Evolutionary conservation across 2,329 filamentous ascomycete species (phyloP).

Genomic region (Sclerotinia sclerotiorum): DNA sequence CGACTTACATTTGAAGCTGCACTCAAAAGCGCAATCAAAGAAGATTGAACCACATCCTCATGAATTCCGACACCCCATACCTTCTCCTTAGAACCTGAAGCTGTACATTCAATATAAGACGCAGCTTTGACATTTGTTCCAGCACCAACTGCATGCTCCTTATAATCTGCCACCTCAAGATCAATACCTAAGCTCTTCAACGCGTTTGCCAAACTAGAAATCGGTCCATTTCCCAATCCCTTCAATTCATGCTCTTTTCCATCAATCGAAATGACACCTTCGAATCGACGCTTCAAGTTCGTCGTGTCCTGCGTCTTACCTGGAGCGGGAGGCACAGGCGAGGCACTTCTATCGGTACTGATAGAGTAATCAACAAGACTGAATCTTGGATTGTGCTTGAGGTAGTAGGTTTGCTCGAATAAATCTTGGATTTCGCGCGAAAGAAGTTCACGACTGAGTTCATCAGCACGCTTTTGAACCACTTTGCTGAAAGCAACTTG

Average conservation of each 20-base stretch:
- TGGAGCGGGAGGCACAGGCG: conserved; percentile 65
- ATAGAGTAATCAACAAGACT: conserved; percentile 90
- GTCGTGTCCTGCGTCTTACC: conserved; percentile 75
- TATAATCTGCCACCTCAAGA: conserved; percentile 90
- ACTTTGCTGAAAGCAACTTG: conserved; percentile 82
- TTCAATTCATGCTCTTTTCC: conserved; percentile 74
- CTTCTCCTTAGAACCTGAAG: conserved; percentile 63
- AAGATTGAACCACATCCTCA: conserved; percentile 88
- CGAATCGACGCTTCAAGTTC: conserved; percentile 78
- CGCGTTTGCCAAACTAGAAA: conserved; percentile 83
- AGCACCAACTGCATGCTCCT: conserved; percentile 87
- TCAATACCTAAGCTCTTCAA: conserved; percentile 77
- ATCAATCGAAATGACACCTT: conserved; percentile 81
- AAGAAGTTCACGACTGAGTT: conserved; percentile 78
- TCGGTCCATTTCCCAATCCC: conserved; percentile 84
- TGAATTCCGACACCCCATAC: conserved; percentile 93
- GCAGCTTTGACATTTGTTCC: conserved; percentile 87
- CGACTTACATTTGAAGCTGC: conserved; percentile 82
- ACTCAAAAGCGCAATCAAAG: conserved; percentile 79
- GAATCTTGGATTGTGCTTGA: conserved; percentile 81
- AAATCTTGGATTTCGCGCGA: conserved; percentile 80
- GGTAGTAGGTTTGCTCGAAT: conserved; percentile 87
- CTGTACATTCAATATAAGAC: conserved; percentile 87
- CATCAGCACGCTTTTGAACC: conserved; percentile 79
- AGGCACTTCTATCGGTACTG: conserved; percentile 74